phyloP scores from a whole-genome alignment of 352 stramenopile genomes.

The Aphanomyces invadans region DNA sequence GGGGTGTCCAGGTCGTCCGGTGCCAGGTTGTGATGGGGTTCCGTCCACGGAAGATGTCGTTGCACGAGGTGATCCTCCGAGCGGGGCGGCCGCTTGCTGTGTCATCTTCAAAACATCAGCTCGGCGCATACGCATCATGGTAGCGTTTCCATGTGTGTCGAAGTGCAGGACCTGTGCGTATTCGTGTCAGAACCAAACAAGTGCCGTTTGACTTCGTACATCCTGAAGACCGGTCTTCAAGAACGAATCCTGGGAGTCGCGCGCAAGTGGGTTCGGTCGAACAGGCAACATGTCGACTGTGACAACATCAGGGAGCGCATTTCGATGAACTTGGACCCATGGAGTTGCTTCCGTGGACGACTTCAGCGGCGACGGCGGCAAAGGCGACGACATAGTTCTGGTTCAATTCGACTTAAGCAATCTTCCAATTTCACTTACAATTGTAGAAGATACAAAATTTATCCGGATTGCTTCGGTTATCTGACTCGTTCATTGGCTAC shows the following conservation, averaged over 20 bases:
- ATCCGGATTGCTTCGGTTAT: neutral
- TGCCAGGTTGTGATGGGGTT: neutral
- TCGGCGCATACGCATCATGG: conserved; percentile 48
- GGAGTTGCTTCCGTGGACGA: neutral
- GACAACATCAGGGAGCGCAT: conserved; percentile 16
- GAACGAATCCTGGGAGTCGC: conserved; percentile 17
- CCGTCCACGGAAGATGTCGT: neutral
- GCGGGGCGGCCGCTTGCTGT: conserved; percentile 36
- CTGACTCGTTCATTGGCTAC: neutral
- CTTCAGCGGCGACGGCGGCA: conserved; percentile 6
- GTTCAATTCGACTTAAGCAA: neutral
- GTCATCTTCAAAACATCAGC: conserved; percentile 50
- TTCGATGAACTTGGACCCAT: conserved; percentile 23
- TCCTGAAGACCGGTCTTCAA: conserved; percentile 20
- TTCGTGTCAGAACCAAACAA: neutral
- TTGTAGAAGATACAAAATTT: neutral
- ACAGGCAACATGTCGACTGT: conserved; percentile 19
- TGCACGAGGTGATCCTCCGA: conserved; percentile 9
- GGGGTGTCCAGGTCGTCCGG: neutral
- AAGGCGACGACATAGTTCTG: neutral
- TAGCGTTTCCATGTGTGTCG: conserved; percentile 40
- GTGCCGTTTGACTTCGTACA: neutral
- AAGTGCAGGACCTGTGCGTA: conserved; percentile 39
- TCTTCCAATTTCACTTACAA: neutral
- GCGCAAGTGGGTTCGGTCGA: conserved; percentile 1